Base-by-base conservation (phyloP, 73 alveolate genomes). In the Effrenium voratum region DNA sequence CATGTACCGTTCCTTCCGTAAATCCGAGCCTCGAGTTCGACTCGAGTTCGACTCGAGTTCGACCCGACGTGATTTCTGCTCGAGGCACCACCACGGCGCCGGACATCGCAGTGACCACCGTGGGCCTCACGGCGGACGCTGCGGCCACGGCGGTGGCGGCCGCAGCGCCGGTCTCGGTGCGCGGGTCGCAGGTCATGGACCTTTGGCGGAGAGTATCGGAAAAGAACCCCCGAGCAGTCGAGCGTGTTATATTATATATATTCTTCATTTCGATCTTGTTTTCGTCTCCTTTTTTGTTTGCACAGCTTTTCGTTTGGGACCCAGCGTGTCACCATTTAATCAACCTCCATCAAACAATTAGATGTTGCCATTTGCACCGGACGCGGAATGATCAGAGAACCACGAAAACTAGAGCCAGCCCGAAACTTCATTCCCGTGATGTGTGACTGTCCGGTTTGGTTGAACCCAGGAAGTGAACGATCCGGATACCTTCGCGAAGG, bases 71-170 rank as follows among this genome's bases (percentile, higher is more conserved):
- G 28, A 36, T 55, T 10, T 41, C 44, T 43, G 60, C 87, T 41
- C 63, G 19, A 66, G 77, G 77, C 77, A 66, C 77, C 45, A 66
- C 77, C 77, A 66, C 77, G 41, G 43, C 41, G 22, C 43, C 77
- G 36, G 72, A 47, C 57, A 45, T 81, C n/a, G 92, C 41, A 5
- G 72, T 81, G 72, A 81, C 92, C 15, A 81, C 93, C 30, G 93
- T 52, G 57, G 93, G 77, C 40, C 92, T 81, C 15, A 81, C 43
- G n/a, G 73, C 92, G 15, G 93, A 83, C 41, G 49, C 93, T 8
- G 93, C 93, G 19, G 57, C 79, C 16, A 75, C 92, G 38, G 92
- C 75, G 12, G 77, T 41, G 45, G 55, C 92, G 28, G 92, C 92
- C 19, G 57, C 79, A 28, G 79, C 93, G 24, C 41, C 26, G 63